Percentiles rank a stretch among this genome's conserved stretches.
phyloP scores from a whole-genome alignment of 352 stramenopile species.

The Paralagenidium karlingii region DNA sequence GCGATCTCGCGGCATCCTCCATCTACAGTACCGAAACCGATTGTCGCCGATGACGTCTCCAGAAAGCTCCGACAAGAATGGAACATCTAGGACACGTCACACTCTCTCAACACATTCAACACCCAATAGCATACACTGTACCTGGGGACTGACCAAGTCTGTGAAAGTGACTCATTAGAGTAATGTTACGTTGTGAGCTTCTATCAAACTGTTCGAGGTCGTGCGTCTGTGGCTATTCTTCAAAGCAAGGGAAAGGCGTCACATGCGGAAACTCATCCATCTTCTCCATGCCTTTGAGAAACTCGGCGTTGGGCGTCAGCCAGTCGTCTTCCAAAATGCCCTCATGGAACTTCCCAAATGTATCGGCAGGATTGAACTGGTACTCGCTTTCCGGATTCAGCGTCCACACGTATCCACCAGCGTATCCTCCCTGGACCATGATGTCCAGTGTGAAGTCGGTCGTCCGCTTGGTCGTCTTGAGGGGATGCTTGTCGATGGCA shows the following conservation, averaged over 20 bases:
- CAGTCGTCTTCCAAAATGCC: constrained; percentile 53
- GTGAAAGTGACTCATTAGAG: too few species aligned
- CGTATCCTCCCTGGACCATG: constrained; percentile 35
- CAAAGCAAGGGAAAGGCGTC: constrained; percentile 52
- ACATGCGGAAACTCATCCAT: constrained; percentile 42
- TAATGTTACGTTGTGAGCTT: too few species aligned
- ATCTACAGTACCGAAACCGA: too few species aligned
- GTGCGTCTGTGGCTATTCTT: too few species aligned
- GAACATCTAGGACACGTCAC: too few species aligned
- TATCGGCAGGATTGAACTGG: constrained; percentile 58
- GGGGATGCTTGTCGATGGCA: constrained; percentile 28
- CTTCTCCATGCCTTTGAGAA: constrained; percentile 34
- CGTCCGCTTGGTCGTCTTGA: constrained; percentile 41
- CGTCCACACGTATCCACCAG: constrained; percentile 67
- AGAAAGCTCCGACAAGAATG: too few species aligned
- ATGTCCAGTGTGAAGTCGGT: constrained; percentile 56
- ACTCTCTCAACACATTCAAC: too few species aligned
- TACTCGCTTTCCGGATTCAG: constrained; percentile 67
- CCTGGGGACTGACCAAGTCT: too few species aligned
- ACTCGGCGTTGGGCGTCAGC: constrained; percentile 48
- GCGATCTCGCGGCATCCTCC: too few species aligned
- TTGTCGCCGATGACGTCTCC: too few species aligned
- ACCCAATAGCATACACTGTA: too few species aligned
- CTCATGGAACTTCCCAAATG: constrained; percentile 42
- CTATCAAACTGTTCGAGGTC: too few species aligned